Base-by-base conservation (phyloP, 805 yeast genomes). In the Metschnikowia amazonensis region DNA sequence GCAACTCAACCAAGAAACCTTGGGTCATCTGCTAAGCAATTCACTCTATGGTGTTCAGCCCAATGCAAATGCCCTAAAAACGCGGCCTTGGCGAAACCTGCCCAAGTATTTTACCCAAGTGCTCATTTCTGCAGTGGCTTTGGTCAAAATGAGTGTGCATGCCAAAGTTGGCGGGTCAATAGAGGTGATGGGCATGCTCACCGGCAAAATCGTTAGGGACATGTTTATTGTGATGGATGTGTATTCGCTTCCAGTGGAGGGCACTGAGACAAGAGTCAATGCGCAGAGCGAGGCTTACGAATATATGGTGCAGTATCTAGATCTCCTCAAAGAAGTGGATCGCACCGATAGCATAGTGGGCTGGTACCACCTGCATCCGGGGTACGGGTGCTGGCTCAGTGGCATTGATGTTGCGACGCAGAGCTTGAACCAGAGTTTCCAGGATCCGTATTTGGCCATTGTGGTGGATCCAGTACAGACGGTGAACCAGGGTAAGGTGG, bases 301-400 rank as follows among this genome's bases (percentile, higher is more conserved):
- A 62, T 94, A 84, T 62, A 90, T 94, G 96, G 94, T 90, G 1
- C 83, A 81, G 48, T 89, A 86, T 63, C 68, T 86, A 42, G 82
- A 82, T 44, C 69, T 74, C 34, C 62, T 79, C 50, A 77, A 78
- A 58, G 64, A 68, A 21, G 67, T 74, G 16, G 79, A 79, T 1
- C 58, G 66, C 20, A 52, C 60, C n/a, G 76, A 86, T 50, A 77
- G 86, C 54, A 85, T 92, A 18, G 87, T 94, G 13, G 99, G 99
- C 8, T 92, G 99, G 99, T 92, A 94, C 65, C 98, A 75, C 64
- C 89, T 92, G 4, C 99, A 92, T 64, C 99, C 99, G 0, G 96
- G 97, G 0, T 92, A 89, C 63, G 97, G 97, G 14, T 90, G 97
- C 63, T 92, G 97, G 97, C 66, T 92, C 36, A 83, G 94, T 44